Evolutionary conservation across 768 basidiomycete species (phyloP).

Genomic region (Leccinum broughii): DNA sequence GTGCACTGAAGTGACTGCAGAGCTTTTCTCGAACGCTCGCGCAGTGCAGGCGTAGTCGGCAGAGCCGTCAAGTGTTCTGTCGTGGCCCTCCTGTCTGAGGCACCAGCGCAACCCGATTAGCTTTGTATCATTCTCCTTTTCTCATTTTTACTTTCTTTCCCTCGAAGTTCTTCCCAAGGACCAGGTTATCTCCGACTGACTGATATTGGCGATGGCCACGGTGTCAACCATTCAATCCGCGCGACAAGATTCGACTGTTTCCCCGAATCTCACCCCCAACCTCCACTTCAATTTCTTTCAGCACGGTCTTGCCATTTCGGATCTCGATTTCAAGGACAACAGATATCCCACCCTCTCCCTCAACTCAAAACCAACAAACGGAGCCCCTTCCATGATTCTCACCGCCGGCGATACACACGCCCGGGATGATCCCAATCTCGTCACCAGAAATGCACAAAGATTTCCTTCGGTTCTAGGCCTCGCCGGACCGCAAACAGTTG

Average conservation of each 20-base stretch:
- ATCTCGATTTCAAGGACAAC: slow-evolving; percentile 64
- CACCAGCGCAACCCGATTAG: slow-evolving; percentile 5
- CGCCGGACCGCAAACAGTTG: slow-evolving; percentile 16
- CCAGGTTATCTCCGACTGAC: slow-evolving; percentile 24
- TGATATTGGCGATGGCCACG: slow-evolving; percentile 39
- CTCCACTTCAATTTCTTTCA: slow-evolving; percentile 47
- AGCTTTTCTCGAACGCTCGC: neutral
- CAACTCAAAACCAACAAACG: slow-evolving; percentile 23
- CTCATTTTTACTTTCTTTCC: slow-evolving; percentile 8
- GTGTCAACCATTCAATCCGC: slow-evolving; percentile 51
- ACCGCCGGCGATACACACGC: slow-evolving; percentile 28
- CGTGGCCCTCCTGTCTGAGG: neutral
- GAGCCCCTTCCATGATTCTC: slow-evolving; percentile 32
- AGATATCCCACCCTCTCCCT: slow-evolving; percentile 48
- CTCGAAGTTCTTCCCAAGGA: slow-evolving; percentile 14
- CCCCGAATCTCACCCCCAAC: slow-evolving; percentile 33
- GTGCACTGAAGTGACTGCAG: neutral
- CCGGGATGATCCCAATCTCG: slow-evolving; percentile 22
- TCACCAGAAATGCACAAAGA: slow-evolving; percentile 15
- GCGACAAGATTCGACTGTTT: slow-evolving; percentile 39
- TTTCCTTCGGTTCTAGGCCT: slow-evolving; percentile 15
- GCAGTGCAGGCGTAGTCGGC: neutral
- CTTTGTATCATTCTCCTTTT: slow-evolving; percentile 8
- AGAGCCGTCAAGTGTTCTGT: neutral
- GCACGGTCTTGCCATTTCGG: slow-evolving; percentile 52